These are phyloP conservation scores for Neolentinus lepideus DNA, from an alignment of 1,284 basidiomycete genomes.

Conservation along the genomic window DNA sequence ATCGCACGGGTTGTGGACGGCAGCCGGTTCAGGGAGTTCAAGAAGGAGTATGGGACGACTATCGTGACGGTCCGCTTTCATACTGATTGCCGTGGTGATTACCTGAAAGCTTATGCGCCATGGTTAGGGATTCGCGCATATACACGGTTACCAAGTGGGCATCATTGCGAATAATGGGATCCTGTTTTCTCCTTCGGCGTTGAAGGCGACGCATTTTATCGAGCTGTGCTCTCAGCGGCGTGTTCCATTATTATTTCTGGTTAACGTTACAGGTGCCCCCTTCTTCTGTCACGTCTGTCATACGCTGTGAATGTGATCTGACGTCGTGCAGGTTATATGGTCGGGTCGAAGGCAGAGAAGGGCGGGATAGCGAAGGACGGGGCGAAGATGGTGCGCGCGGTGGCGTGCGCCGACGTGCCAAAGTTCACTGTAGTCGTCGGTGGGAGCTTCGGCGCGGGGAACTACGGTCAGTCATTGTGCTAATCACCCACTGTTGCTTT, in stretches of 20 bases:
- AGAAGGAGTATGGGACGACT: constrained; percentile 89
- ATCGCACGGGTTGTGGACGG: constrained; percentile 91
- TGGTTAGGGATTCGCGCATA: constrained; percentile 82
- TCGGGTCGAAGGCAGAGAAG: constrained; percentile 88
- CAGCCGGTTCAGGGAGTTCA: constrained; percentile 90
- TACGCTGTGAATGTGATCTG: neutral
- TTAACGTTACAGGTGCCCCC: constrained; percentile 75
- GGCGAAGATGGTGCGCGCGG: constrained; percentile 96
- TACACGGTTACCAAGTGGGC: constrained; percentile 85
- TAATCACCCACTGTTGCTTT: constrained; percentile 3
- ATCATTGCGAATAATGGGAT: constrained; percentile 95
- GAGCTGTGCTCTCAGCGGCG: constrained; percentile 88
- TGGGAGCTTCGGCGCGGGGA: constrained; percentile 92
- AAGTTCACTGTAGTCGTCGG: constrained; percentile 95
- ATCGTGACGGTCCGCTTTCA: constrained; percentile 74
- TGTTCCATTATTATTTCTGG: constrained; percentile 88
- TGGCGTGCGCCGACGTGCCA: constrained; percentile 90
- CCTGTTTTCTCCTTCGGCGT: constrained; percentile 86
- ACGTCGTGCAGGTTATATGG: constrained; percentile 78
- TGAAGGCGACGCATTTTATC: constrained; percentile 95
- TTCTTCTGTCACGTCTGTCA: neutral
- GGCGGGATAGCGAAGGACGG: constrained; percentile 98
- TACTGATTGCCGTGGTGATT: too few species aligned
- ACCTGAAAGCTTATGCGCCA: too few species aligned
- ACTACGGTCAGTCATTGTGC: constrained; percentile 64